phyloP scores from a whole-genome alignment of 331 rosid species.

The Arachis monticola region DNA sequence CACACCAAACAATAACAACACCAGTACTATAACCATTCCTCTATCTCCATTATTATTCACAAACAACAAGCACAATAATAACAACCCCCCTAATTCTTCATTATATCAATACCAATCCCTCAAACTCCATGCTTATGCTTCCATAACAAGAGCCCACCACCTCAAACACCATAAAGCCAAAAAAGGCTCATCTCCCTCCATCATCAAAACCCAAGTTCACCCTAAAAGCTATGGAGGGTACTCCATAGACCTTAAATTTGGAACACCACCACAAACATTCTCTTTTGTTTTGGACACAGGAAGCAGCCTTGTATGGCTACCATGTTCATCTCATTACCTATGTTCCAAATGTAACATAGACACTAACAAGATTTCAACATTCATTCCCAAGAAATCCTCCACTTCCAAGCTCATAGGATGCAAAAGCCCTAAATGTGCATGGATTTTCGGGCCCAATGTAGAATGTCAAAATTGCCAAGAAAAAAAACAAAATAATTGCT shows the following conservation, averaged over 20 bases:
- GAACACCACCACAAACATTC: slow-evolving; percentile 66
- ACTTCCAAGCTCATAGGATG: slow-evolving; percentile 68
- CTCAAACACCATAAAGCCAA: slow-evolving; percentile 55
- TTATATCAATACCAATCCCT: slow-evolving; percentile 59
- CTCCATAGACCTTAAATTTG: slow-evolving; percentile 66
- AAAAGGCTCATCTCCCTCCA: slow-evolving; percentile 12
- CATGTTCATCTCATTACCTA: slow-evolving; percentile 74
- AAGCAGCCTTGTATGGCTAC: slow-evolving; percentile 78
- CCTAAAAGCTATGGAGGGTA: slow-evolving; percentile 78
- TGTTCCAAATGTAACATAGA: slow-evolving; percentile 61
- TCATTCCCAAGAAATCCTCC: slow-evolving; percentile 67
- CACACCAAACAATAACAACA: slow-evolving; percentile 30
- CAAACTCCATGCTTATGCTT: slow-evolving; percentile 49
- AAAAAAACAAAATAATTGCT: slow-evolving; percentile 15
- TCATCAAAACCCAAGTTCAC: slow-evolving; percentile 37
- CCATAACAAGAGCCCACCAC: slow-evolving; percentile 67
- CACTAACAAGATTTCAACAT: slow-evolving; percentile 45
- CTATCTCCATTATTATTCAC: slow-evolving; percentile 48
- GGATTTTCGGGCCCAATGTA: slow-evolving; percentile 57
- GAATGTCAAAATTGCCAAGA: slow-evolving; percentile 36
- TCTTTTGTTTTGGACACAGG: slow-evolving; percentile 74
- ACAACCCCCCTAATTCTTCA: slow-evolving; percentile 34
- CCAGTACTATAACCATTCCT: slow-evolving; percentile 50
- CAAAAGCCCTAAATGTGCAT: slow-evolving; percentile 64
- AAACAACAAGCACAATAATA: too few species aligned